Evolutionary conservation across 306 rosid genomes (phyloP).

Genomic region (Prunus dulcis): DNA sequence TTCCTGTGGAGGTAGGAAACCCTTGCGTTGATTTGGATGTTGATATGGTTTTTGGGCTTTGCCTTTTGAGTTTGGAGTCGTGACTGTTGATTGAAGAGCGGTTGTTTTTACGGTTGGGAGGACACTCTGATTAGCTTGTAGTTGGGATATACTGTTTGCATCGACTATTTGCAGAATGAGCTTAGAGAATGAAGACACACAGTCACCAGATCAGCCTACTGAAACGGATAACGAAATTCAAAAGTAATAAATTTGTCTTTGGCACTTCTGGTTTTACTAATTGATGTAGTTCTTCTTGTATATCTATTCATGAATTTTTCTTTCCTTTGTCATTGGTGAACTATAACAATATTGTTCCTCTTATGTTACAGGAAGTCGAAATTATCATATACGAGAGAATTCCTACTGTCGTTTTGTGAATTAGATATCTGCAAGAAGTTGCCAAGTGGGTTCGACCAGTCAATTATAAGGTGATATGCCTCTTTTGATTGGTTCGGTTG

Average conservation of each 20-base stretch:
- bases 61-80: constrained; percentile 14
- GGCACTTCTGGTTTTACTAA: neutral
- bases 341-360: constrained; percentile 20
- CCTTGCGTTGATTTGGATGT: constrained; percentile 8
- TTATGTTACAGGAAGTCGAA: constrained; percentile 53
- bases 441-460: constrained; percentile 74
- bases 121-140: constrained; percentile 21
- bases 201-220: constrained; percentile 35
- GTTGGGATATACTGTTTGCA: constrained; percentile 24
- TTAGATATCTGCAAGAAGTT: constrained; percentile 74
- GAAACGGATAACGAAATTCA: constrained; percentile 40
- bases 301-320: neutral
- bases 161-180: constrained; percentile 57
- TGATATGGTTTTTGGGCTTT: constrained; percentile 11
- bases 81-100: constrained; percentile 24
- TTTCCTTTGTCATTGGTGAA: constrained; percentile 15
- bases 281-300: neutral
- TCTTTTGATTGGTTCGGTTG: neutral
- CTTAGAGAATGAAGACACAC: constrained; percentile 49
- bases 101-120: constrained; percentile 26
- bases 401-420: constrained; percentile 68
- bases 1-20: neutral
- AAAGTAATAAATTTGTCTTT: constrained; percentile 43
- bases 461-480: constrained; percentile 59
- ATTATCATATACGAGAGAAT: constrained; percentile 66